Evolutionary conservation across 2,329 filamentous ascomycete species (phyloP).

Genomic region (Fusarium humuli): DNA sequence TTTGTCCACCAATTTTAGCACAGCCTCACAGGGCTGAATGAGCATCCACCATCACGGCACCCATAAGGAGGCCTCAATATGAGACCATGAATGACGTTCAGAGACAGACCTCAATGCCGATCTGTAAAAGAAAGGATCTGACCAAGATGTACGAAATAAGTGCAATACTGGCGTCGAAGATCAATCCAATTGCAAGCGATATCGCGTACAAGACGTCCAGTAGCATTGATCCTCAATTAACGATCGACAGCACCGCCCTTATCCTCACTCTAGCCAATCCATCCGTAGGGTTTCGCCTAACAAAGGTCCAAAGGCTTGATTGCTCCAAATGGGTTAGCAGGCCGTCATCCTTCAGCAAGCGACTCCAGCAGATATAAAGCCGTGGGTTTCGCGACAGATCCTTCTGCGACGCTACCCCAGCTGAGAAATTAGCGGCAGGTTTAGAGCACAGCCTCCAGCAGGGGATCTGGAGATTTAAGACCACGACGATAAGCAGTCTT

Average conservation of each 20-base stretch:
- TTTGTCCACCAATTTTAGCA: background rate
- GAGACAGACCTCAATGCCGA: too few relatives aligned
- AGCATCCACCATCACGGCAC: background rate
- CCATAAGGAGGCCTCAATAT: background rate
- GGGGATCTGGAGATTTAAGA: background rate
- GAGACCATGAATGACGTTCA: background rate
- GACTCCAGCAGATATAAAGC: background rate
- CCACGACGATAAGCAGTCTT: background rate
- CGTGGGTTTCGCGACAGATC: background rate
- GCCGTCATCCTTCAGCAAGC: background rate
- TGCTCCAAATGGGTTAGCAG: background rate
- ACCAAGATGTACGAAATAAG: accelerated
- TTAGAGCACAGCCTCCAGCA: background rate
- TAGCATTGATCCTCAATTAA: background rate
- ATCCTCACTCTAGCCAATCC: background rate
- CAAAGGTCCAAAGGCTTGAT: background rate
- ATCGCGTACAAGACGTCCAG: background rate
- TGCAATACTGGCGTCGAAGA: too few relatives aligned
- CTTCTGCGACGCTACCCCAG: background rate
- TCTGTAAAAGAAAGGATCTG: too few relatives aligned
- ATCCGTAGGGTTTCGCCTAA: background rate
- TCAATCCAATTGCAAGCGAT: background rate
- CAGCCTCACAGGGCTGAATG: conserved; percentile 9
- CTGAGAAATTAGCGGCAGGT: background rate
- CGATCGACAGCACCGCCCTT: background rate